A percentile compares a stretch with the other conserved stretches of the same genome.
Conservation (phyloP, 2,329 filamentous ascomycete species). For the Fragosphaeria purpurea region DNA sequence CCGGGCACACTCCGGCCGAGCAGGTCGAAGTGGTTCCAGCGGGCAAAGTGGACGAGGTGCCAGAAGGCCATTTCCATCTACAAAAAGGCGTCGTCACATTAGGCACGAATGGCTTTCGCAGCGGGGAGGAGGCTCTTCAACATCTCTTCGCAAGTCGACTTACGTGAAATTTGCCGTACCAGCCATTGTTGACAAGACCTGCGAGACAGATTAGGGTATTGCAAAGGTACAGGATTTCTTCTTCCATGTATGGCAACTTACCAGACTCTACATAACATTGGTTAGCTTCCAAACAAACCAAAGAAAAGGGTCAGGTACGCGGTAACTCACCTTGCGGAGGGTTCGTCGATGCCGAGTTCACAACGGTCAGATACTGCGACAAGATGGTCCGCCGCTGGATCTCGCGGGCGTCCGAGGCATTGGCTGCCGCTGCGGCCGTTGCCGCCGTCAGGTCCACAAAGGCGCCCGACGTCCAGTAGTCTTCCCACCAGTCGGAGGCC, state of each 20-base stretch:
- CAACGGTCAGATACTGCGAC: constrained; percentile 42
- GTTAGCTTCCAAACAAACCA: too few species aligned
- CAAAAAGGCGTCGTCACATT: not conserved
- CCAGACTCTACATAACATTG: constrained; percentile 1
- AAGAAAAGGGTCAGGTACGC: too few species aligned
- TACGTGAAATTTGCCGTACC: constrained; percentile 46
- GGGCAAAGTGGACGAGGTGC: constrained; percentile 40
- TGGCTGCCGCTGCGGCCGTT: constrained; percentile 9
- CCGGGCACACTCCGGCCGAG: constrained; percentile 33
- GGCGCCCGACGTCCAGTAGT: constrained; percentile 39
- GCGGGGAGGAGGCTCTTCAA: too few species aligned
- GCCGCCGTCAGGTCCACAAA: constrained; percentile 40
- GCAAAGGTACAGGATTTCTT: too few species aligned
- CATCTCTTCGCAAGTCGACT: constrained; percentile 5
- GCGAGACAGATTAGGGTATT: constrained; percentile 2
- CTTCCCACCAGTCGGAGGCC: constrained; percentile 34
- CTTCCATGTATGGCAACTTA: not conserved
- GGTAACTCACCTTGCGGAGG: constrained; percentile 31
- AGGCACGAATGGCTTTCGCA: too few species aligned
- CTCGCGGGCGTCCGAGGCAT: constrained; percentile 28
- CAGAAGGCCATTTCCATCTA: constrained; percentile 44
- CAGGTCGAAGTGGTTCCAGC: constrained; percentile 37
- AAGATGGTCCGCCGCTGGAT: constrained; percentile 42
- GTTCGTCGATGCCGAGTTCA: constrained; percentile 39
- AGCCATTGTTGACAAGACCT: constrained; percentile 43